These are phyloP conservation scores for Leccinum arenicola DNA, from an alignment of 768 basidiomycete genomes.

Conservation along the genomic window DNA sequence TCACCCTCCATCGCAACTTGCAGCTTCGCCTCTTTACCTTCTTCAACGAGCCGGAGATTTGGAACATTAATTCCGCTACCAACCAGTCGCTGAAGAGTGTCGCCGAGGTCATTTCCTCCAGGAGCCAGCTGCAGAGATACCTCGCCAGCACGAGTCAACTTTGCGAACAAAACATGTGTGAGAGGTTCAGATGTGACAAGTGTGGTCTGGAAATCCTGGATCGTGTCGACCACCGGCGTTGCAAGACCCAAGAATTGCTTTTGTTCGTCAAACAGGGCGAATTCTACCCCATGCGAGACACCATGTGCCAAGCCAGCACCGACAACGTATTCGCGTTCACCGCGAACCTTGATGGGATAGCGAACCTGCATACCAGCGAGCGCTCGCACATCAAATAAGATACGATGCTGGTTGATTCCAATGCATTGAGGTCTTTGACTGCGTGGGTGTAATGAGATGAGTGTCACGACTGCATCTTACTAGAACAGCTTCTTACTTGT, in stretches of 20 bases:
- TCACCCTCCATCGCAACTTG: background rate
- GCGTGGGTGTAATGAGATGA: background rate
- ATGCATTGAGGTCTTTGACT: conserved; percentile 32
- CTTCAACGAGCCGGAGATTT: background rate
- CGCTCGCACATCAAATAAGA: conserved; percentile 23
- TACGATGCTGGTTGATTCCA: conserved; percentile 20
- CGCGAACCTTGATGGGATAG: background rate
- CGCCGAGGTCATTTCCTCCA: background rate
- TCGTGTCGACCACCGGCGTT: background rate
- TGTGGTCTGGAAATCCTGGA: conserved; percentile 16
- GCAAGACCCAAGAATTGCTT: background rate
- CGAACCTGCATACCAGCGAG: conserved; percentile 5
- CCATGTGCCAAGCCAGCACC: conserved; percentile 28
- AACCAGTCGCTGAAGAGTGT: background rate
- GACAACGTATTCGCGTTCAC: conserved; percentile 15
- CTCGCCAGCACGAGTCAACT: background rate
- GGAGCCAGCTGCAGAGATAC: background rate
- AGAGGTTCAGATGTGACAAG: background rate
- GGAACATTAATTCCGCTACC: background rate
- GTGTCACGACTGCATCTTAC: background rate
- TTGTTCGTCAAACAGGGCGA: conserved; percentile 18
- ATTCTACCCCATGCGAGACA: conserved; percentile 10
- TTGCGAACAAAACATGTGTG: background rate
- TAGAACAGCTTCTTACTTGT: conserved; percentile 1
- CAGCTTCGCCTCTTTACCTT: background rate